Conservation (phyloP, 345 rosid species). For the Pseudoturritis turrita region DNA sequence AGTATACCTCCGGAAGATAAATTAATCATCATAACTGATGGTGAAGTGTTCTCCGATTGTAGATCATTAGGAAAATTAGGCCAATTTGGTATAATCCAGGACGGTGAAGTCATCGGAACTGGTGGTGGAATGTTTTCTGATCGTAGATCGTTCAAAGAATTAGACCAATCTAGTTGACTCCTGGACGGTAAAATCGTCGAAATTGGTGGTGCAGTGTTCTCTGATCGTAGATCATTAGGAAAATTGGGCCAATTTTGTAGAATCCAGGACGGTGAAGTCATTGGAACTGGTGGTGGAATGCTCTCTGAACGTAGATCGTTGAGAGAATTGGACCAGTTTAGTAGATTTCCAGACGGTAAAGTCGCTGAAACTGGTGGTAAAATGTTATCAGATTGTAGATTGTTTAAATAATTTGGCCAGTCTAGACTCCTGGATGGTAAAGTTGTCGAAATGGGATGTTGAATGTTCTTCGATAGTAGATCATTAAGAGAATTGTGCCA, state of each 20-base stretch:
- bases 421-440: not conserved
- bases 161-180: too few relatives aligned
- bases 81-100: not conserved
- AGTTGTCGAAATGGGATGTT: not conserved
- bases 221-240: not conserved
- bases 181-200: not conserved
- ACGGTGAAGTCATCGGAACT: not conserved
- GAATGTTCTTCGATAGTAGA: not conserved
- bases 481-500: not conserved
- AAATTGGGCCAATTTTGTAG: too few relatives aligned
- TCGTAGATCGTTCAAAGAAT: too few relatives aligned
- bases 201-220: not conserved
- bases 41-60: constrained; percentile 30
- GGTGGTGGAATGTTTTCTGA: not conserved
- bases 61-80: too few relatives aligned
- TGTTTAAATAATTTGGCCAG: not conserved
- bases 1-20: too few relatives aligned
- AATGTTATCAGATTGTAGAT: not conserved
- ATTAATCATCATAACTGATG: too few relatives aligned
- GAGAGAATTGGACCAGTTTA: too few relatives aligned
- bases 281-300: not conserved
- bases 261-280: not conserved
- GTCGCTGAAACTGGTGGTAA: not conserved
- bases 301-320: too few relatives aligned
- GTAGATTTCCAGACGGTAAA: not conserved